Percentiles rank a stretch among this genome's conserved stretches.
Conservation (phyloP, 2,329 filamentous ascomycete genomes). For the Penicillium sp. region DNA sequence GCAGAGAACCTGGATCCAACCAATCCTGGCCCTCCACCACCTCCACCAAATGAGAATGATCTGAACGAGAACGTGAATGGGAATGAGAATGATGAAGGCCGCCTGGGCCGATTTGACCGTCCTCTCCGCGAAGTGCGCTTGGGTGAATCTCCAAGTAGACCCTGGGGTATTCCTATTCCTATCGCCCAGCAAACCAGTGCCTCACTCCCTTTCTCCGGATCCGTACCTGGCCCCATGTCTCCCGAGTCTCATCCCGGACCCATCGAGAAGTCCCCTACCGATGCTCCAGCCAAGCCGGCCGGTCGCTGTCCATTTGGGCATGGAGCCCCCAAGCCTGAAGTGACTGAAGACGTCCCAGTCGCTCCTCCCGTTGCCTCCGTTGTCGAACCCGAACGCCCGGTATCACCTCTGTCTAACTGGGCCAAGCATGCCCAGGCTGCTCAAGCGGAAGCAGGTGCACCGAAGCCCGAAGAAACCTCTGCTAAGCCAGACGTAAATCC, state of each 20-base stretch:
- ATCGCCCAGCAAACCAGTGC: slow-evolving; percentile 41
- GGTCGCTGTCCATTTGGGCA: slow-evolving; percentile 40
- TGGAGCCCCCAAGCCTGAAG: slow-evolving; percentile 17
- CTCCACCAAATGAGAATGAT: slow-evolving; percentile 44
- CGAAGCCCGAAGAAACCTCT: slow-evolving; percentile 8
- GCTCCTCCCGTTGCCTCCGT: not conserved
- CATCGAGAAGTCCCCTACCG: slow-evolving; percentile 9
- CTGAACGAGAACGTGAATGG: slow-evolving; percentile 44
- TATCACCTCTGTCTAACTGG: slow-evolving; percentile 10
- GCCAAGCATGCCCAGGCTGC: slow-evolving; percentile 7
- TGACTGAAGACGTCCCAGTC: slow-evolving; percentile 3
- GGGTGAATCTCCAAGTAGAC: slow-evolving; percentile 87
- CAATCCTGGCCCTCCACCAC: slow-evolving; percentile 34
- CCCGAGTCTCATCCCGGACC: slow-evolving; percentile 17
- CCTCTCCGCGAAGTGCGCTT: slow-evolving; percentile 86
- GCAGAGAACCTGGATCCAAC: slow-evolving; percentile 69
- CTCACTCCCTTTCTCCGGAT: slow-evolving; percentile 28
- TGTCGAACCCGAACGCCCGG: not conserved
- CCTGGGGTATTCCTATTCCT: slow-evolving; percentile 88
- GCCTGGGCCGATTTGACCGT: slow-evolving; percentile 76
- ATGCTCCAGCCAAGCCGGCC: slow-evolving; percentile 20
- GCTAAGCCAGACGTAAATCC: slow-evolving; percentile 9
- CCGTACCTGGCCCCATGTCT: slow-evolving; percentile 18
- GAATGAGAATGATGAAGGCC: slow-evolving; percentile 51
- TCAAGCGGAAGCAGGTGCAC: slow-evolving; percentile 2